phyloP scores from a whole-genome alignment of 2,329 filamentous ascomycete species.

The Trichoderma citrinoviride region DNA sequence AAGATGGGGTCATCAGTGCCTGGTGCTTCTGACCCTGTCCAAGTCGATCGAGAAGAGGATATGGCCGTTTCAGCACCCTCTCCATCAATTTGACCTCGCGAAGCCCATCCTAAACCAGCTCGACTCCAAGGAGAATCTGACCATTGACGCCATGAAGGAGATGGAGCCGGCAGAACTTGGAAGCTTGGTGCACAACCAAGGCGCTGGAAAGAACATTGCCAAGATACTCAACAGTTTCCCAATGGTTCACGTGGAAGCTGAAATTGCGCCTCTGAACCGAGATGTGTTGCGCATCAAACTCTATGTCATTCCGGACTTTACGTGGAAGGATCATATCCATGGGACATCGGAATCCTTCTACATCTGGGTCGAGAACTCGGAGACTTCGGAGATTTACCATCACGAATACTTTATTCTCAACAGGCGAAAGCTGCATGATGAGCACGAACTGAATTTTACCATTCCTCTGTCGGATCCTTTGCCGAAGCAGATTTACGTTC shows the following conservation, averaged over 20 bases:
- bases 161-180: constrained; percentile 94
- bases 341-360: constrained; percentile 96
- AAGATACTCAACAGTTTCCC: constrained; percentile 88
- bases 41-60: constrained; percentile 97
- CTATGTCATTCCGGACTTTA: constrained; percentile 82
- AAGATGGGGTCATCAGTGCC: constrained; percentile 92
- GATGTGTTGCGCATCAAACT: constrained; percentile 92
- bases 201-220: constrained; percentile 77
- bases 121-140: constrained; percentile 72
- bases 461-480: constrained; percentile 92
- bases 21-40: constrained; percentile 84
- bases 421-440: constrained; percentile 83
- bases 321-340: constrained; percentile 91
- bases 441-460: constrained; percentile 97
- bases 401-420: constrained; percentile 96
- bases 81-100: constrained; percentile 91
- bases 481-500: constrained; percentile 92
- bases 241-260: constrained; percentile 82
- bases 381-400: constrained; percentile 96
- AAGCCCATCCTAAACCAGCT: constrained; percentile 79
- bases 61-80: constrained; percentile 92
- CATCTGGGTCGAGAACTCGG: constrained; percentile 98
- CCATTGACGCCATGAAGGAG: constrained; percentile 81
- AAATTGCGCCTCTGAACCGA: constrained; percentile 92
- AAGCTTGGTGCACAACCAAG: constrained; percentile 82